Percentiles rank a stretch among this genome's conserved stretches.
Conservation (phyloP, 2,329 filamentous ascomycete genomes). For the Annulohypoxylon truncatum region DNA sequence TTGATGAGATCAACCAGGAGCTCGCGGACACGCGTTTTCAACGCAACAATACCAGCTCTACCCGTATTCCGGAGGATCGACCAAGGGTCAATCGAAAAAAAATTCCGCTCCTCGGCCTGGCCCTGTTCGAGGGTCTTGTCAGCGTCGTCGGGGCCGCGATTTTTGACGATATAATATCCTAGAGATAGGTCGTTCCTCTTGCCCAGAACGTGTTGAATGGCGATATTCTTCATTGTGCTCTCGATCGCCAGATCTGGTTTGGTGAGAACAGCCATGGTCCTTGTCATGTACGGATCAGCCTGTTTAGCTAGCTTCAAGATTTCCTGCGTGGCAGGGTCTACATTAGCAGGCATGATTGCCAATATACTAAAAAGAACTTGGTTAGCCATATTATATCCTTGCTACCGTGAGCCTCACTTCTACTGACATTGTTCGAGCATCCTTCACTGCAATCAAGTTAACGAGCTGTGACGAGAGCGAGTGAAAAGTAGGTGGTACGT, state of each 20-base stretch:
- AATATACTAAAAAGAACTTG: constrained; percentile 41
- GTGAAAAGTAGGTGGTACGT: constrained; percentile 3
- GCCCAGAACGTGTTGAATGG: constrained; percentile 57
- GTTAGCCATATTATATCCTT: constrained; percentile 1
- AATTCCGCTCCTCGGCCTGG: constrained; percentile 49
- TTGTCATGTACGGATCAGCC: constrained; percentile 46
- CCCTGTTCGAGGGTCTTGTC: constrained; percentile 50
- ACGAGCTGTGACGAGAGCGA: not conserved
- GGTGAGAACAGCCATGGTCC: constrained; percentile 55
- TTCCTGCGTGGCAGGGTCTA: constrained; percentile 55
- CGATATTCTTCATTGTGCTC: constrained; percentile 51
- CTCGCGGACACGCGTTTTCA: constrained; percentile 52
- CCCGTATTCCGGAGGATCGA: constrained; percentile 39
- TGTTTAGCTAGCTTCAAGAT: constrained; percentile 54
- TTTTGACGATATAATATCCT: constrained; percentile 63
- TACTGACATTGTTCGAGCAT: constrained; percentile 59
- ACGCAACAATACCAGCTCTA: constrained; percentile 51
- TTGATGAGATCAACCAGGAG: constrained; percentile 58
- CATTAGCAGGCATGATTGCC: constrained; percentile 52
- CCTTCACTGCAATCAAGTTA: constrained; percentile 47
- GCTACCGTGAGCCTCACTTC: too few relatives aligned
- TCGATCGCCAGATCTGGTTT: constrained; percentile 66
- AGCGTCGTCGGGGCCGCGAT: constrained; percentile 58
- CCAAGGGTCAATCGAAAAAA: constrained; percentile 56
- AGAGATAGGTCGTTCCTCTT: constrained; percentile 57